Base-by-base conservation (phyloP, 768 basidiomycete species). In the Leccinum ochraceum region DNA sequence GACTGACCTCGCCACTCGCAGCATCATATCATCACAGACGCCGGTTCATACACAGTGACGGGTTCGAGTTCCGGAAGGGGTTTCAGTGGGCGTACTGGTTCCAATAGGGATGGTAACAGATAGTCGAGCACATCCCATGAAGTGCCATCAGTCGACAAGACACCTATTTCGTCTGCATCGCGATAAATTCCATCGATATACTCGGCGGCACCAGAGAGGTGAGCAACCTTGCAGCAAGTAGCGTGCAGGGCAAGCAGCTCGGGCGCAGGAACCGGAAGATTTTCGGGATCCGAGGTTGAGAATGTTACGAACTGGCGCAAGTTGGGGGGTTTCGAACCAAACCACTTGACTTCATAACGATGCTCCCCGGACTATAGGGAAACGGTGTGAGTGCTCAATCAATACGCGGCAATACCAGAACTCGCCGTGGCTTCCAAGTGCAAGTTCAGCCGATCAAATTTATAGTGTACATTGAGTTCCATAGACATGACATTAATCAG, bases 161-260 rank as follows among this genome's bases (percentile, higher is more conserved):
- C 51, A 16, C 26, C 50, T 30, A 17, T 28, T 11, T 58, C 7
- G 6, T 64, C 56, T 42, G 53, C 63, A 49, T 64, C 63, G 3
- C 37, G 32, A 48, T 50, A 49, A 22, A 62, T 16, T n/a, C 48
- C 10, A 14, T 69, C 68, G 3, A 67, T 67, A 36, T 65, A 56
- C 22, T 70, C 58, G 17, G 52, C 53, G 0, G 69, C 62, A 44
- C 66, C 70, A 10, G 71, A 69, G 6, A 72, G 46, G 48, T 71
- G 63, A n/a, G 68, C 66, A 30, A 71, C 69, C 56, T 70, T 65
- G 39, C 56, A 63, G 56, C 68, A 71, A 46, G 63, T 61, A 8
- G 69, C 65, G 53, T 71, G 68, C 28, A 69, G n/a, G 17, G 56
- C 62, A 26, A 71, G 61, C 26, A 63, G 54, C 26, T 63, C 46